phyloP scores from a whole-genome alignment of 108 stramenopile genomes.

The Fistulifera pelliculosa region DNA sequence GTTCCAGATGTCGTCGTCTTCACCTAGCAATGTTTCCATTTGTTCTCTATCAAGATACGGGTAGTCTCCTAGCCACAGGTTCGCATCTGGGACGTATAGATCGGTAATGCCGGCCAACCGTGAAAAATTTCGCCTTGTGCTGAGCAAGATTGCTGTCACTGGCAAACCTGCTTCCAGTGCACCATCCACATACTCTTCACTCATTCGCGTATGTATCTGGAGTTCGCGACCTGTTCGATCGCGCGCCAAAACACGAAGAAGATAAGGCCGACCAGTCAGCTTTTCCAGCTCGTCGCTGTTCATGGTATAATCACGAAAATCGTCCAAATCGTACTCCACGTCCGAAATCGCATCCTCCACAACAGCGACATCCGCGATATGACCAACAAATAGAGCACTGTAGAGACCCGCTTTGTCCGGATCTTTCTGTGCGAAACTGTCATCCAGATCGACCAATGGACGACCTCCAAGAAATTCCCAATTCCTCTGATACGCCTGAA shows the following conservation, averaged over 20 bases:
- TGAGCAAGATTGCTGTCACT: slow-evolving; percentile 42
- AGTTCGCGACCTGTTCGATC: slow-evolving; percentile 47
- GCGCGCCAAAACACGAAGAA: slow-evolving; percentile 38
- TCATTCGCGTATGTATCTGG: slow-evolving; percentile 69
- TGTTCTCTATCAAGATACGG: slow-evolving; percentile 54
- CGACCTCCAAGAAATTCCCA: slow-evolving; percentile 73
- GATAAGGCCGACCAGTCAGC: slow-evolving; percentile 56
- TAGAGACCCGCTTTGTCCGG: slow-evolving; percentile 39
- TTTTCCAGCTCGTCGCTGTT: slow-evolving; percentile 61
- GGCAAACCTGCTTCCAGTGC: slow-evolving; percentile 38
- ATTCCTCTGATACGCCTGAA: slow-evolving; percentile 67
- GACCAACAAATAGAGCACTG: slow-evolving; percentile 56
- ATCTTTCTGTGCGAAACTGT: slow-evolving; percentile 9
- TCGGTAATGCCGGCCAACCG: slow-evolving; percentile 64
- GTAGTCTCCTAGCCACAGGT: slow-evolving; percentile 73
- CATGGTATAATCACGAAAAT: slow-evolving; percentile 64
- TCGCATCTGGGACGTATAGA: slow-evolving; percentile 50
- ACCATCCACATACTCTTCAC: slow-evolving; percentile 57
- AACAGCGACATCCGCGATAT: slow-evolving; percentile 54
- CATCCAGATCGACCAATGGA: slow-evolving; percentile 56
- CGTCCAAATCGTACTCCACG: slow-evolving; percentile 55
- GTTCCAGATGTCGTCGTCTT: slow-evolving; percentile 39
- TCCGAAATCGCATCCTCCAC: slow-evolving; percentile 46
- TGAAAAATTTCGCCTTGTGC: slow-evolving; percentile 39
- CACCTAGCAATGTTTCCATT: slow-evolving; percentile 26